Base-by-base conservation (phyloP, 2,329 filamentous ascomycete genomes). In the Delphinella strobiligena region DNA sequence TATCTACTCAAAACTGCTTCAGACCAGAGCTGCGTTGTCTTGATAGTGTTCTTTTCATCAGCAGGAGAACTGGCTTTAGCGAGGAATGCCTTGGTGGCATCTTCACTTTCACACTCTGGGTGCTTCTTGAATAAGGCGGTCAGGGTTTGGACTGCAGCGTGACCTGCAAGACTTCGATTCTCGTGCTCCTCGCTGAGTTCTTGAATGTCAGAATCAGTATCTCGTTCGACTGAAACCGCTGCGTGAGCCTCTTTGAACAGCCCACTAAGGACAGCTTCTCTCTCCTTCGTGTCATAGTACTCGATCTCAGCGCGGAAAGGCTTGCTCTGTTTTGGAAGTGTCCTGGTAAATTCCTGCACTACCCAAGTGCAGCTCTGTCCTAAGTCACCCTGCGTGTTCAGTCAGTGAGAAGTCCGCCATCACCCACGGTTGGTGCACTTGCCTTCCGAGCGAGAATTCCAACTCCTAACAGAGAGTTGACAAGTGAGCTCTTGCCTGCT, bases 391-490 rank as follows among this genome's bases (percentile, higher is more conserved):
- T 51, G 39, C 3, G 40, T 14, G n/a, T n/a, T n/a, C n/a, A n/a
- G n/a, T n/a, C n/a, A n/a, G n/a, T n/a, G n/a, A n/a, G n/a, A n/a
- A n/a, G n/a, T n/a, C n/a, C n/a, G n/a, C n/a, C n/a, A n/a, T n/a
- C n/a, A n/a, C n/a, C n/a, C n/a, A n/a, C n/a, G n/a, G n/a, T 3
- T 10, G 15, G 9, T 5, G 5, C 19, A 36, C 36, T 19, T 41
- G 47, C 47, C 36, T 45, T 33, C 4, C 45, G 45, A 11, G 51
- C 50, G 18, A 53, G 43, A 5, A 22, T 46, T 16, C 46, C 49
- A 7, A 45, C 15, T 14, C 41, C 41, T 2, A 52, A 39, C 2
- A 52, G 32, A 2, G 50, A 51, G 32, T 53, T 53, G 44, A 52
- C 45, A 2, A 43, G 16, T 1, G 44, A 42, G 38, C 49, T 52